Base-by-base conservation (phyloP, 768 basidiomycete genomes). In the Leccinum rimulosum region DNA sequence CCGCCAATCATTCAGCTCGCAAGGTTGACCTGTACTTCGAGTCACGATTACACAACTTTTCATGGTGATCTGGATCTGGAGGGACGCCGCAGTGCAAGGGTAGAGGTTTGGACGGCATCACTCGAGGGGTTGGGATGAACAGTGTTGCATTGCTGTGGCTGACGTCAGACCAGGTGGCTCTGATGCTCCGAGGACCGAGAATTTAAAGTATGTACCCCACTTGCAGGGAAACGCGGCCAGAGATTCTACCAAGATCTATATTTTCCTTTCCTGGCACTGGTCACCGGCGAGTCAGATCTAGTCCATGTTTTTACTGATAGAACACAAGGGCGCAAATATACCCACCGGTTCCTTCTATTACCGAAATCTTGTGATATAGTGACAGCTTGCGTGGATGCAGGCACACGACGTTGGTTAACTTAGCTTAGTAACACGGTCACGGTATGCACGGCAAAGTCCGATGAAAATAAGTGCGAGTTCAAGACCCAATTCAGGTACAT, bases 41-140 rank as follows among this genome's bases (percentile, higher is more conserved):
- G 15, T 78, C 82, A 1, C 76, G 75, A 6, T 88, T 86, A 66
- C 65, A 83, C 56, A 31, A 31, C 11, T 10, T 31, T 11, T 31
- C 31, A 11, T 31, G 78, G 79, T 52, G 74, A 35, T 35, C 35
- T 14, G 35, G 14, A 81, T 47, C 84, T 84, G 0, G 77, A 81
- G 59, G 80, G 80, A 10, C 74, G 85, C 85, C 86, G 88, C 61
- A 84, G 87, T 51, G 64, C 70, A 4, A 81, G 82, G 61, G 79
- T 82, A 3, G 87, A 88, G 64, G 73, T 87, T 14, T 89, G 87
- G 86, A 83, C 83, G 8, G 84, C 86, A 11, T 86, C 87, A 1
- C 10, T 3, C 77, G 80, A 56, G 82, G 81, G 0, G 52, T n/a
- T n/a, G n/a, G n/a, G n/a, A n/a, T n/a, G 70, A 80, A 52, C 86